These are phyloP conservation scores for Zostera marina DNA, from an alignment of 116 monocot genomes.

Conservation along the genomic window DNA sequence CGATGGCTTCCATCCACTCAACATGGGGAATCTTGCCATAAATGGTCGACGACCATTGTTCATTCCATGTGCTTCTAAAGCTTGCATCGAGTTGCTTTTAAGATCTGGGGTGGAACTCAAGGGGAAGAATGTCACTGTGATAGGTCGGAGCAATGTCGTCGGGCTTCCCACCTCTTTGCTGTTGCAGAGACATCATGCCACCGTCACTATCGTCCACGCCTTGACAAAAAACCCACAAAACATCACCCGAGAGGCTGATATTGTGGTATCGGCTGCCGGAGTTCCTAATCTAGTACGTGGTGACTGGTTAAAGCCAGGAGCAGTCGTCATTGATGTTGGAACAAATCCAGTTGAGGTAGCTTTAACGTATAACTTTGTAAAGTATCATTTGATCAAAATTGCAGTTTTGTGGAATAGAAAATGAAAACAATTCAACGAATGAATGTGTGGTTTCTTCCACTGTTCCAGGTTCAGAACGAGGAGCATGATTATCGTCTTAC, in stretches of 20 bases:
- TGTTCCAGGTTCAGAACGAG: conserved; percentile 35
- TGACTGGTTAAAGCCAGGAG: conserved; percentile 75
- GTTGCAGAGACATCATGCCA: conserved; percentile 95
- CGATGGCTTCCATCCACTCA: conserved; percentile 94
- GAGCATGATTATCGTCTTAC: conserved; percentile 64
- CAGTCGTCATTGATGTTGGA: conserved; percentile 87
- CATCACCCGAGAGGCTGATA: conserved; percentile 72
- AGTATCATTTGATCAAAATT: not conserved
- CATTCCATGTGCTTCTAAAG: conserved; percentile 87
- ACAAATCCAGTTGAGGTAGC: conserved; percentile 82
- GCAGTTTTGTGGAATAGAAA: not conserved
- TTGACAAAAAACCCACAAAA: conserved; percentile 62
- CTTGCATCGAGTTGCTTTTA: conserved; percentile 71
- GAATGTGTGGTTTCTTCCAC: not conserved
- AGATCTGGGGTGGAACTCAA: conserved; percentile 40
- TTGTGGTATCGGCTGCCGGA: conserved; percentile 86
- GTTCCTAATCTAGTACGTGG: conserved; percentile 69
- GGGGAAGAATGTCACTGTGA: conserved; percentile 62
- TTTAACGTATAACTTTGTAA: too few species aligned
- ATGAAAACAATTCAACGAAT: not conserved
- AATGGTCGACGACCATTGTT: conserved; percentile 69
- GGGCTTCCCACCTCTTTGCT: conserved; percentile 76
- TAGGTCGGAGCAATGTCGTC: conserved; percentile 84
- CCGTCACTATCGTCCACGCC: conserved; percentile 80
- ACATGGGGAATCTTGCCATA: conserved; percentile 89